A percentile compares a stretch with the other conserved stretches of the same genome.
Conservation (phyloP, 1,284 basidiomycete species). For the Neolentinus lepideus region DNA sequence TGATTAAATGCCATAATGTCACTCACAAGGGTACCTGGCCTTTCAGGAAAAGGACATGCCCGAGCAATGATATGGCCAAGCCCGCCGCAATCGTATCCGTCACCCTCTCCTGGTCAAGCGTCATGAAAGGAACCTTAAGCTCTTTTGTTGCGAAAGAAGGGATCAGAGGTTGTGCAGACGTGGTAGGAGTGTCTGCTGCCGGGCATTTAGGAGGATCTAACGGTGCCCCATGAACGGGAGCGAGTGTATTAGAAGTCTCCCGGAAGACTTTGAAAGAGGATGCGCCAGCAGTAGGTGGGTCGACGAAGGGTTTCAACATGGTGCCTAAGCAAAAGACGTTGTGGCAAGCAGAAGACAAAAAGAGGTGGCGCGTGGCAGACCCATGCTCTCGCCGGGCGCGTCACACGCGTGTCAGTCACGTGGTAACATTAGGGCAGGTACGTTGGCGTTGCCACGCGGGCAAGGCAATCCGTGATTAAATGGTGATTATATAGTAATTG, state of each 20-base stretch:
- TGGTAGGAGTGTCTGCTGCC: too few relatives aligned
- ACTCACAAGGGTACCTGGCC: conserved; percentile 72
- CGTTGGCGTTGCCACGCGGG: too few relatives aligned
- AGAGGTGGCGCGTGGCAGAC: too few relatives aligned
- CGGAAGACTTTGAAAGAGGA: background rate
- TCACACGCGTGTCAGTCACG: background rate
- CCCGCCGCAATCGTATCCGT: background rate
- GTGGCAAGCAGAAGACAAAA: too few relatives aligned
- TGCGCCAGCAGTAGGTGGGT: background rate
- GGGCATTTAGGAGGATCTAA: too few relatives aligned
- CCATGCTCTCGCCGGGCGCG: too few relatives aligned
- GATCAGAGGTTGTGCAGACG: too few relatives aligned
- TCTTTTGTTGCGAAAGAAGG: background rate
- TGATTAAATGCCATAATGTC: background rate
- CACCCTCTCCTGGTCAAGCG: background rate
- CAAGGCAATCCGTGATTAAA: too few relatives aligned
- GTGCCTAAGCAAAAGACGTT: too few relatives aligned
- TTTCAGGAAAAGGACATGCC: conserved; percentile 67
- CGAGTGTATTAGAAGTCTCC: background rate
- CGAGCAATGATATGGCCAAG: conserved; percentile 32
- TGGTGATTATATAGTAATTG: too few relatives aligned
- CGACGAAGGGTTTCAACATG: too few relatives aligned
- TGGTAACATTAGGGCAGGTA: too few relatives aligned
- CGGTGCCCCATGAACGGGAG: background rate
- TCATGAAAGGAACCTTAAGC: background rate